Evolutionary conservation across 345 rosid species (phyloP), one percentile per base, ranked within the genome.

Genomic region (Heritiera fomes): DNA sequence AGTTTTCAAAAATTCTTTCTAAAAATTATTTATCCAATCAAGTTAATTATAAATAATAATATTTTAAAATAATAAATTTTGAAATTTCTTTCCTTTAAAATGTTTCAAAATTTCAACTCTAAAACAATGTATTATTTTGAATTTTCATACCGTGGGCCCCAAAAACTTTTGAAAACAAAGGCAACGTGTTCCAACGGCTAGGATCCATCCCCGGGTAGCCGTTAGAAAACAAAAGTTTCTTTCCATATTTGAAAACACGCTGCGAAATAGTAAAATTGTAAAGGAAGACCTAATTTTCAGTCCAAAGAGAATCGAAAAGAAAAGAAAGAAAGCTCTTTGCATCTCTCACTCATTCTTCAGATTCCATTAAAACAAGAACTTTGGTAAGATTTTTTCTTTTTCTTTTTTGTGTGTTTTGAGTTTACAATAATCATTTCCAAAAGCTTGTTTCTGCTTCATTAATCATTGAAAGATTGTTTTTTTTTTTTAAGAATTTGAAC

Each of bases 141-240:
- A 81, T 14, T 55, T 81, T 56, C 17, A 38, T 8, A 28, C 14
- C 12, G 10, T 0, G 56, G 78, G 71, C 4, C 75, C 80, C 78
- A 58, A 60, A 60, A 0, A 41, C 4, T 49, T 53, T 41, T 30
- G 3, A 8, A 5, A 65, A 65, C 0, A 40, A 34, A 1, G 8
- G 14, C 6, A 28, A 34, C 15, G 11, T 23, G 56, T 71, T 34
- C 45, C 78, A 77, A 81, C 78, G 84, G 80, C 80, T 77, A 47
- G 9, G 45, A 43, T 43, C 53, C 53, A 38, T 5, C 28, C 30
- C 6, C 13, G 75, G 50, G 28, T 83, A 85, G 82, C 86, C 86
- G 86, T 85, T 85, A 59, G 77, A 58, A 78, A 82, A 60, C 61
- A 56, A 73, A 50, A 55, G 32, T 50, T n/a, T 28, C 40, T 56